A percentile compares a stretch with the other conserved stretches of the same genome.
These are phyloP conservation scores for Bipolaris bicolor DNA, from an alignment of 2,329 filamentous ascomycete genomes.

Conservation along the genomic window DNA sequence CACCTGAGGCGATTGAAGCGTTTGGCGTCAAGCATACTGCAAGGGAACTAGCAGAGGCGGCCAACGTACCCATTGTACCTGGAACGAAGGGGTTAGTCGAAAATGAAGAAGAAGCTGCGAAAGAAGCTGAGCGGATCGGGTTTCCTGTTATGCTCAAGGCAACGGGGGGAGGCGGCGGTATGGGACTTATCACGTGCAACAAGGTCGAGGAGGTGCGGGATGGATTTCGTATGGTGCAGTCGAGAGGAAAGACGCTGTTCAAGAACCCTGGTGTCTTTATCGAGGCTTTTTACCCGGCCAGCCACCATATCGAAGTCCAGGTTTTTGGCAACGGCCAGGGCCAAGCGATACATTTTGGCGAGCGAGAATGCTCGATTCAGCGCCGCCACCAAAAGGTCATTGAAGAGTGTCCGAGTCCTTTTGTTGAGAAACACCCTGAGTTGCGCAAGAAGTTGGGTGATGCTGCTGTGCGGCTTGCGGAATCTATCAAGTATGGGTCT, in stretches of 20 bases:
- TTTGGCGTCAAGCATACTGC: conserved; percentile 67
- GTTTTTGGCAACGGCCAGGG: conserved; percentile 84
- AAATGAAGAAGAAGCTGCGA: conserved; percentile 11
- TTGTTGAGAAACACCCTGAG: conserved; percentile 57
- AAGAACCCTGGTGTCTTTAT: conserved; percentile 52
- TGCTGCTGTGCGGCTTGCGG: conserved; percentile 71
- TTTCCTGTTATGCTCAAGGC: conserved; percentile 65
- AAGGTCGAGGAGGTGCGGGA: conserved; percentile 45
- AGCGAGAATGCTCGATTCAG: conserved; percentile 88
- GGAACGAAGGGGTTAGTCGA: conserved; percentile 60
- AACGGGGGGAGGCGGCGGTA: conserved; percentile 64
- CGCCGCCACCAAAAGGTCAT: conserved; percentile 88
- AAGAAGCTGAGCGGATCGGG: conserved; percentile 57
- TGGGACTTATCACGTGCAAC: conserved; percentile 53
- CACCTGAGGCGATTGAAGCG: conserved; percentile 58
- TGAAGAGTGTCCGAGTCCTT: conserved; percentile 85
- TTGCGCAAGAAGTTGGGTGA: conserved; percentile 68
- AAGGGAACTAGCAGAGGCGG: conserved; percentile 58
- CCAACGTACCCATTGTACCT: conserved; percentile 62
- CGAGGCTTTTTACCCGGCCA: conserved; percentile 47
- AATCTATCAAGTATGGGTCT: conserved; percentile 71
- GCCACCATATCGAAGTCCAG: conserved; percentile 82
- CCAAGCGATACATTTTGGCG: conserved; percentile 80
- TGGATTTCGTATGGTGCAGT: conserved; percentile 56
- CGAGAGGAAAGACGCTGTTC: conserved; percentile 52